Evolutionary conservation across 495 filamentous ascomycete species (phyloP).

Genomic region (Penicillium verhagenii): DNA sequence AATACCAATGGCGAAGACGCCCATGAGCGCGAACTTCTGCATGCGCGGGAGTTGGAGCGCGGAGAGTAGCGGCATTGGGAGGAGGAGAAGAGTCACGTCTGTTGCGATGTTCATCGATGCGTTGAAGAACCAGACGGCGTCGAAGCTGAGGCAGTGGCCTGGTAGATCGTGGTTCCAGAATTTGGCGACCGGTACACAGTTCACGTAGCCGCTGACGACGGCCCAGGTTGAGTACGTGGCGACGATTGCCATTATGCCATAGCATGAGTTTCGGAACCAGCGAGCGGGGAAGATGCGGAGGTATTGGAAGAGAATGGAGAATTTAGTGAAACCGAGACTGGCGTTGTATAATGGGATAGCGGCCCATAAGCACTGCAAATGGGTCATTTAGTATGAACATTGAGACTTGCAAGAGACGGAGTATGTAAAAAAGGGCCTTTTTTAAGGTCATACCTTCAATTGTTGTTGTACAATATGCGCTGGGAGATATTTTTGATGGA

Average conservation of each 20-base stretch:
- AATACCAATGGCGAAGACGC: slow-evolving; percentile 56
- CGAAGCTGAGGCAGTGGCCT: slow-evolving; percentile 51
- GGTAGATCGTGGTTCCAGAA: slow-evolving; percentile 52
- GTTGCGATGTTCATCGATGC: slow-evolving; percentile 54
- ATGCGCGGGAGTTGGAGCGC: slow-evolving; percentile 46
- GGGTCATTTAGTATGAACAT: neutral
- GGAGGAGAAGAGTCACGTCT: slow-evolving; percentile 53
- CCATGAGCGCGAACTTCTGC: slow-evolving; percentile 52
- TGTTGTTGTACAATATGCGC: slow-evolving; percentile 23
- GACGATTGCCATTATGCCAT: slow-evolving; percentile 35
- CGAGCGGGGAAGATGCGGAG: slow-evolving; percentile 43
- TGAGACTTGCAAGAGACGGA: too few relatives aligned
- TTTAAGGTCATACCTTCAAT: slow-evolving; percentile 29
- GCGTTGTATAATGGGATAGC: slow-evolving; percentile 45
- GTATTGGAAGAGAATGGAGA: slow-evolving; percentile 51
- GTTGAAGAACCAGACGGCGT: slow-evolving; percentile 50
- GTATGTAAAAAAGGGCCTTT: neutral
- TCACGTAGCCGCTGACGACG: slow-evolving; percentile 45
- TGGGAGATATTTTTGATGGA: slow-evolving; percentile 21
- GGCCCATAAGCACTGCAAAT: slow-evolving; percentile 34
- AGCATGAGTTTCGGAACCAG: slow-evolving; percentile 34
- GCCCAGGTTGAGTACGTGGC: slow-evolving; percentile 37
- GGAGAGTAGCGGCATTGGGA: slow-evolving; percentile 57
- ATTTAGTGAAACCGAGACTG: slow-evolving; percentile 41
- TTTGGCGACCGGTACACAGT: slow-evolving; percentile 52